phyloP scores from a whole-genome alignment of 345 rosid species.

The Gossypium stocksii region DNA sequence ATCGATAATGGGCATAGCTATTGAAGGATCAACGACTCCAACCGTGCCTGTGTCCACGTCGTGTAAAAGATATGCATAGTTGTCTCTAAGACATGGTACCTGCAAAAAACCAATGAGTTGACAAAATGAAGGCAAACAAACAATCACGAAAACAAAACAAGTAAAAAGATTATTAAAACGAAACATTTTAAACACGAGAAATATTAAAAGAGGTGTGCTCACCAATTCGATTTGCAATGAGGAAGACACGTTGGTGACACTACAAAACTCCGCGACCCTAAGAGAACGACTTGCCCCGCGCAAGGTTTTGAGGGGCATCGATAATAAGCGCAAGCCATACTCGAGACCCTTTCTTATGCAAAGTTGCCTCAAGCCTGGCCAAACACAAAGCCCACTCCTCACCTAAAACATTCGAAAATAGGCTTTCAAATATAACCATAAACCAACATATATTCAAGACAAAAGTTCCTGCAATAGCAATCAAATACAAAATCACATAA shows the following conservation, averaged over 20 bases:
- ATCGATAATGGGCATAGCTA: conserved; percentile 76
- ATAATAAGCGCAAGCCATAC: conserved; percentile 70
- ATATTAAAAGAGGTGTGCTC: conserved; percentile 16
- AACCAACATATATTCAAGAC: background rate
- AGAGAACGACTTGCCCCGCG: conserved; percentile 89
- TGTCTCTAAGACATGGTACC: conserved; percentile 91
- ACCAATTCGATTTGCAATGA: conserved; percentile 95
- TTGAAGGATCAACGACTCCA: conserved; percentile 98
- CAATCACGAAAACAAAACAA: background rate
- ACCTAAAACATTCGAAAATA: conserved; percentile 35
- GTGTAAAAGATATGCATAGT: conserved; percentile 89
- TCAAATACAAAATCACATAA: background rate
- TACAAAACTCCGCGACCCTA: conserved; percentile 86
- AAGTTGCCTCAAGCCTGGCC: conserved; percentile 82
- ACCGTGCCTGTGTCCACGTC: conserved; percentile 96
- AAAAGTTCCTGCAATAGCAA: background rate
- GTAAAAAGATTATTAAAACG: background rate
- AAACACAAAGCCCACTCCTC: conserved; percentile 63
- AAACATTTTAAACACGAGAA: background rate
- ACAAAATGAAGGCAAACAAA: background rate
- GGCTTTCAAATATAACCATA: conserved; percentile 3
- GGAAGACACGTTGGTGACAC: conserved; percentile 65
- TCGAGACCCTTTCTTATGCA: conserved; percentile 81
- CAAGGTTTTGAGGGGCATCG: conserved; percentile 79
- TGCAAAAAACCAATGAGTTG: conserved; percentile 23